Percentiles rank a stretch among this genome's conserved stretches.
Conservation (phyloP, 148 eudicot genomes). For the Rhododendron henanense region DNA sequence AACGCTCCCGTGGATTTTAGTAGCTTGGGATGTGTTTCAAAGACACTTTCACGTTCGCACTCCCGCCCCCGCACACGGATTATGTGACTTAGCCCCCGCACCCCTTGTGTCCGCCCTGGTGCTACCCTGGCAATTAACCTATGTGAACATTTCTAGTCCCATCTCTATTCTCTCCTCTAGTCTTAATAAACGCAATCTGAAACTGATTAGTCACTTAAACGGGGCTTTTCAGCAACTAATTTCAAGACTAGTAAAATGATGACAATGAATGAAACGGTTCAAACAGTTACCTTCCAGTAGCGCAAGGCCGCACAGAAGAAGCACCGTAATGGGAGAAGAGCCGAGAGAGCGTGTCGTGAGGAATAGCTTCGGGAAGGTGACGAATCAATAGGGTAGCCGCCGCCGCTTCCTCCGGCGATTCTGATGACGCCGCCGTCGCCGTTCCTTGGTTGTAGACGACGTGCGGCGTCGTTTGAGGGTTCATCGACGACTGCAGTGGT, state of each 20-base stretch:
- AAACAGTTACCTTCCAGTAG: conserved; percentile 43
- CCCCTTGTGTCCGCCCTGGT: too few species aligned
- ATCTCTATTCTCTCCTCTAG: too few species aligned
- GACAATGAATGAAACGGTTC: background rate
- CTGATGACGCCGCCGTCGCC: conserved; percentile 10
- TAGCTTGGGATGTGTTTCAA: background rate
- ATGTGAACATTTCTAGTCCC: too few species aligned
- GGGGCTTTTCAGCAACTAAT: background rate
- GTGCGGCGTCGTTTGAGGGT: conserved; percentile 5
- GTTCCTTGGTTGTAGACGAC: conserved; percentile 8
- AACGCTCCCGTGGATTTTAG: background rate
- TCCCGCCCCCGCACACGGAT: too few species aligned
- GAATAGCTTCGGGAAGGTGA: conserved; percentile 84
- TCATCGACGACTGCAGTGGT: conserved; percentile 16
- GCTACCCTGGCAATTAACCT: too few species aligned
- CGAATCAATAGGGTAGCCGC: conserved; percentile 63
- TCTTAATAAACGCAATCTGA: too few species aligned
- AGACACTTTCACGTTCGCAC: too few species aligned
- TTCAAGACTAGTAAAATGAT: background rate
- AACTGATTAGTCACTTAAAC: background rate
- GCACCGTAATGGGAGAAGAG: conserved; percentile 84
- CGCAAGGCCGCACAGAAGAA: conserved; percentile 58
- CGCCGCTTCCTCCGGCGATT: conserved; percentile 18
- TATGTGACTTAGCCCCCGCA: too few species aligned
- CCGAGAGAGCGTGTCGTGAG: conserved; percentile 55